These are phyloP conservation scores for Stephanodiscus triporus DNA, from an alignment of 108 stramenopile genomes.

Conservation along the genomic window DNA sequence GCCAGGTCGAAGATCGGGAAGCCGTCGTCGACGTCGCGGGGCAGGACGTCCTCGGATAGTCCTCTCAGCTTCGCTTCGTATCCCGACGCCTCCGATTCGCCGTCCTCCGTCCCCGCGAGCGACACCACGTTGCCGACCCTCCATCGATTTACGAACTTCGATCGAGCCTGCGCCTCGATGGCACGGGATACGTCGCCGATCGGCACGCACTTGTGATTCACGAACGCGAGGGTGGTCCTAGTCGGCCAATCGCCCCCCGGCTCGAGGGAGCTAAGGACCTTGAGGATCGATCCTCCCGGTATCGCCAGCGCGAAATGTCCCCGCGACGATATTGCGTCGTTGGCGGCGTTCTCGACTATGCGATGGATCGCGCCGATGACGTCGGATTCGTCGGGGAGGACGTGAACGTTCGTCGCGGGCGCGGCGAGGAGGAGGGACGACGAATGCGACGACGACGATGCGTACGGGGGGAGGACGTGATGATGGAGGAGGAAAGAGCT, in stretches of 20 bases:
- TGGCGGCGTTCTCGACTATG: slow-evolving; percentile 50
- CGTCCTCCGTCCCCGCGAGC: slow-evolving; percentile 63
- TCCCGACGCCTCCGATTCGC: slow-evolving; percentile 56
- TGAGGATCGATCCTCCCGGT: slow-evolving; percentile 81
- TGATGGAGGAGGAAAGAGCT: slow-evolving; percentile 2
- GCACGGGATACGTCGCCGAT: slow-evolving; percentile 60
- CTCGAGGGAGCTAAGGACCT: slow-evolving; percentile 57
- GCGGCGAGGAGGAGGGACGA: slow-evolving; percentile 8
- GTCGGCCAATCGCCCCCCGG: slow-evolving; percentile 55
- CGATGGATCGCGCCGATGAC: slow-evolving; percentile 49
- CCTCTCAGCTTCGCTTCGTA: slow-evolving; percentile 64
- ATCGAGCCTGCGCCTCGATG: slow-evolving; percentile 78
- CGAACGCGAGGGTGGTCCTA: slow-evolving; percentile 72
- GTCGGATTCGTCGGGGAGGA: slow-evolving; percentile 49
- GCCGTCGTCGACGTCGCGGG: slow-evolving; percentile 60
- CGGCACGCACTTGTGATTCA: slow-evolving; percentile 85
- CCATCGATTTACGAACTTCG: slow-evolving; percentile 69
- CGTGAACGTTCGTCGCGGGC: slow-evolving; percentile 47
- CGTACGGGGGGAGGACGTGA: not conserved
- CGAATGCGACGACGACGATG: not conserved
- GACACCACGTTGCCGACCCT: slow-evolving; percentile 51
- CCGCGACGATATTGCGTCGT: slow-evolving; percentile 55
- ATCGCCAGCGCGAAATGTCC: slow-evolving; percentile 75
- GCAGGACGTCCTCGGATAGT: too few relatives aligned
- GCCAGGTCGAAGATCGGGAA: slow-evolving; percentile 82